Percentiles rank a stretch among this genome's conserved stretches.
These are phyloP conservation scores for Sequoiadendron giganteum DNA, from an alignment of 75 land plant species.

Conservation along the genomic window DNA sequence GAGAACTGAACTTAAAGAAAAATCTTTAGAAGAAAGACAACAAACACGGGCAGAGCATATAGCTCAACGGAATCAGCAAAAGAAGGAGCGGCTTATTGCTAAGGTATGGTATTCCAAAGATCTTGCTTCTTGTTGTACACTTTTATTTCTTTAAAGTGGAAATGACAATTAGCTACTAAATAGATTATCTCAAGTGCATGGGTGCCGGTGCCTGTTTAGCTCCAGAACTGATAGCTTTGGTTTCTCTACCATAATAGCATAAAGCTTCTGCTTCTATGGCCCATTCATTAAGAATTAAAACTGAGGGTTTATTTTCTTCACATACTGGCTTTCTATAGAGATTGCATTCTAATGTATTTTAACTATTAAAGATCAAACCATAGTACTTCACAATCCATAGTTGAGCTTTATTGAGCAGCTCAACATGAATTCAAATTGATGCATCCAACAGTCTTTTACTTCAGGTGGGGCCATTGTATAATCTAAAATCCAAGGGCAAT, in stretches of 20 bases:
- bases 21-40: slow-evolving; percentile 32
- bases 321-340: not conserved
- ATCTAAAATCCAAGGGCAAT: not conserved
- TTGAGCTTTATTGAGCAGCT: not conserved
- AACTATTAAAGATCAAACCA: not conserved
- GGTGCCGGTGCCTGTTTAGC: not conserved
- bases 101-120: slow-evolving; percentile 32
- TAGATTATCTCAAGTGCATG: not conserved
- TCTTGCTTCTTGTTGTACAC: not conserved
- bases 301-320: slow-evolving; percentile 7
- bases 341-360: not conserved
- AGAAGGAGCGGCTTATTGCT: slow-evolving; percentile 62
- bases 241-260: not conserved
- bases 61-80: slow-evolving; percentile 47
- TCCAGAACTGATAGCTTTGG: not conserved
- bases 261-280: not conserved
- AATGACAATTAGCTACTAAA: not conserved
- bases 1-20: slow-evolving; percentile 30
- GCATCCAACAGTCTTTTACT: not conserved
- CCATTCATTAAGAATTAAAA: not conserved
- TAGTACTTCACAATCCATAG: not conserved
- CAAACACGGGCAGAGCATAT: slow-evolving; percentile 41
- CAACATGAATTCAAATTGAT: not conserved
- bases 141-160: not conserved
- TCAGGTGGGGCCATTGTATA: not conserved